Evolutionary conservation across 495 filamentous ascomycete genomes (phyloP).

Genomic region (Cudoniella acicularis): DNA sequence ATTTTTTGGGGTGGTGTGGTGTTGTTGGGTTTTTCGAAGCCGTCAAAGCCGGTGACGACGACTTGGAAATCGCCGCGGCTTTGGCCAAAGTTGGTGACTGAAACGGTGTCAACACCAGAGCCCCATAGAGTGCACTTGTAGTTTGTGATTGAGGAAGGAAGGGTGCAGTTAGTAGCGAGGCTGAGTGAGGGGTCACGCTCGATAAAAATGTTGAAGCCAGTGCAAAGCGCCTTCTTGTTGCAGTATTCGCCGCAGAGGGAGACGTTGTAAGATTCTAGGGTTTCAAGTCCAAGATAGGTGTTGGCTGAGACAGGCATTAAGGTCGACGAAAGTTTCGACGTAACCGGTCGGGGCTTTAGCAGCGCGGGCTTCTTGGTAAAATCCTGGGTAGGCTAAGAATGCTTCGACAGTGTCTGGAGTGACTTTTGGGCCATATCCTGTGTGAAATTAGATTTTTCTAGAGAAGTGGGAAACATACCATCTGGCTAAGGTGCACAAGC

Average conservation of each 20-base stretch:
- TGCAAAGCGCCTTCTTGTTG: conserved; percentile 25
- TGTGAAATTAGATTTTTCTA: conserved; percentile 13
- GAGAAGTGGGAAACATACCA: neutral
- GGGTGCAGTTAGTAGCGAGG: conserved; percentile 33
- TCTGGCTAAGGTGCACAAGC: conserved; percentile 4
- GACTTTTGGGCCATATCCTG: conserved; percentile 31
- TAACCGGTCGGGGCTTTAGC: conserved; percentile 38
- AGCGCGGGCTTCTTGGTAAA: conserved; percentile 15
- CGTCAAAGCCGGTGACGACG: conserved; percentile 35
- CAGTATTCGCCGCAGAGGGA: conserved; percentile 33
- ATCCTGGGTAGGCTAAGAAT: conserved; percentile 26
- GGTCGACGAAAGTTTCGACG: conserved; percentile 31
- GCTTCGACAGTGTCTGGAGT: conserved; percentile 30
- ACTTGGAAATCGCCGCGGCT: conserved; percentile 37
- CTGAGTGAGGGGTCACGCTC: conserved; percentile 41
- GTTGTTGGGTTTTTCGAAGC: conserved; percentile 37
- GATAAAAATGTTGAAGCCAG: conserved; percentile 44
- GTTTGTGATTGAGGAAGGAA: conserved; percentile 44
- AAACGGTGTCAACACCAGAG: conserved; percentile 23
- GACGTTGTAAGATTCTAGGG: conserved; percentile 39
- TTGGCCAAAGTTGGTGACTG: conserved; percentile 36
- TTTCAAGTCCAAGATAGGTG: conserved; percentile 40
- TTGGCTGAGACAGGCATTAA: conserved; percentile 34
- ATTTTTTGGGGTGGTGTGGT: conserved; percentile 29
- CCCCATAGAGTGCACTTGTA: conserved; percentile 54